Percentiles rank a stretch among this genome's conserved stretches.
phyloP scores from a whole-genome alignment of 257 asterid species.

The Jasminum sambac region DNA sequence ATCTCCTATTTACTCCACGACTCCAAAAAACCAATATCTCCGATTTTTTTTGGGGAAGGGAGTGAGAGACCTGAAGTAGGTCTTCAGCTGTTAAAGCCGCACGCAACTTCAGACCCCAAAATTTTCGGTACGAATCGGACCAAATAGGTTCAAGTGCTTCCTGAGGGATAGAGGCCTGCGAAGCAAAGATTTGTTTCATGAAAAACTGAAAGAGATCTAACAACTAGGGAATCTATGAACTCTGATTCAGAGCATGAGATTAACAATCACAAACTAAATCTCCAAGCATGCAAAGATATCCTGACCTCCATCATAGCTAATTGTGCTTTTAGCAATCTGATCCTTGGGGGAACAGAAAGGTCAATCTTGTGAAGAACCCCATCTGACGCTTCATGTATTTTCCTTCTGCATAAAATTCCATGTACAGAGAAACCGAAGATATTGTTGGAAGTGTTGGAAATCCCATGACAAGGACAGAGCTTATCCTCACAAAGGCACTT shows the following conservation, averaged over 20 bases:
- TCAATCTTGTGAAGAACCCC: slow-evolving; percentile 25
- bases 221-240: background rate
- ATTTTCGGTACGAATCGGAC: slow-evolving; percentile 61
- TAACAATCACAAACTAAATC: slow-evolving; percentile 2
- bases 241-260: background rate
- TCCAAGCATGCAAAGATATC: slow-evolving; percentile 2
- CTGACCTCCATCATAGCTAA: slow-evolving; percentile 73
- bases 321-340: slow-evolving; percentile 65
- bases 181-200: slow-evolving; percentile 19
- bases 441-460: slow-evolving; percentile 27
- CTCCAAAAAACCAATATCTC: too few relatives aligned
- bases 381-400: slow-evolving; percentile 31
- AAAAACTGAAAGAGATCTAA: slow-evolving; percentile 10
- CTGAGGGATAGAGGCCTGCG: slow-evolving; percentile 71
- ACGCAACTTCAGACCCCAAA: slow-evolving; percentile 61
- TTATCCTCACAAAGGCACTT: slow-evolving; percentile 46
- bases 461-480: slow-evolving; percentile 57
- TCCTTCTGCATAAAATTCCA: slow-evolving; percentile 43
- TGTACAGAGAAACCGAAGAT: slow-evolving; percentile 42
- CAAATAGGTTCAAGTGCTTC: slow-evolving; percentile 66
- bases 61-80: slow-evolving; percentile 63
- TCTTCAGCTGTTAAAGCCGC: slow-evolving; percentile 62
- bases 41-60: background rate
- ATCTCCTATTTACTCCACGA: background rate
- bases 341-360: slow-evolving; percentile 48